Conservation (phyloP, 805 yeast genomes). For the Saccharomycopsis fodiens region DNA sequence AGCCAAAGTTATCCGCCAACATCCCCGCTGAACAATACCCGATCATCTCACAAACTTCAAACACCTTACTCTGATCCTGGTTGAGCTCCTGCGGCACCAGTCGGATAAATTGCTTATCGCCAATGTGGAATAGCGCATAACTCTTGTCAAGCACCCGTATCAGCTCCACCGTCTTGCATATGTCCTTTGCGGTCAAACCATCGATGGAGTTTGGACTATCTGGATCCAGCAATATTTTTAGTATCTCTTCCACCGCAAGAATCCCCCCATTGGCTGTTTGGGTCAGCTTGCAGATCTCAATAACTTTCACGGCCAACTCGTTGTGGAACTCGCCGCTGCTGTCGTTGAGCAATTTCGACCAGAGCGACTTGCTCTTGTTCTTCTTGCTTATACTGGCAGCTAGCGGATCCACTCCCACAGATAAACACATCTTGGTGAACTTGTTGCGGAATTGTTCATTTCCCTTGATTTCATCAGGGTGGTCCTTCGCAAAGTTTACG, state of each 20-base stretch:
- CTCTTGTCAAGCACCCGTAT: constrained; percentile 63
- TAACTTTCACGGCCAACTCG: constrained; percentile 64
- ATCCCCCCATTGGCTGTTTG: constrained; percentile 77
- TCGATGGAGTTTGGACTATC: constrained; percentile 22
- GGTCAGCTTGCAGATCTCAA: constrained; percentile 68
- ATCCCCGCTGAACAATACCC: constrained; percentile 66
- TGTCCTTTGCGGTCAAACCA: constrained; percentile 39
- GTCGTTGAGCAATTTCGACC: constrained; percentile 29
- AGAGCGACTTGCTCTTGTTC: constrained; percentile 27
- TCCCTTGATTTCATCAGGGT: constrained; percentile 56
- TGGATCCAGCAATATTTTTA: constrained; percentile 27
- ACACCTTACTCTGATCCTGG: constrained; percentile 60
- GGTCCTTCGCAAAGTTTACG: constrained; percentile 64
- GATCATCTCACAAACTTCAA: constrained; percentile 68
- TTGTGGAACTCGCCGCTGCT: constrained; percentile 47
- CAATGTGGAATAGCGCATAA: constrained; percentile 52
- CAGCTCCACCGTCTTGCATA: constrained; percentile 46
- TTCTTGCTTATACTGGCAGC: constrained; percentile 31
- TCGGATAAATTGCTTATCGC: constrained; percentile 46
- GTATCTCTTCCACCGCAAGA: constrained; percentile 51
- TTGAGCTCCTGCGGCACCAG: constrained; percentile 57
- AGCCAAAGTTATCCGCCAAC: constrained; percentile 63
- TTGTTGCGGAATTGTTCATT: constrained; percentile 61
- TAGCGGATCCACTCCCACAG: constrained; percentile 82
- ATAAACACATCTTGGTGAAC: constrained; percentile 67